Base-by-base conservation (phyloP, 225 moss, liverwort and hornwort species). In the Straminergon stramineum region DNA sequence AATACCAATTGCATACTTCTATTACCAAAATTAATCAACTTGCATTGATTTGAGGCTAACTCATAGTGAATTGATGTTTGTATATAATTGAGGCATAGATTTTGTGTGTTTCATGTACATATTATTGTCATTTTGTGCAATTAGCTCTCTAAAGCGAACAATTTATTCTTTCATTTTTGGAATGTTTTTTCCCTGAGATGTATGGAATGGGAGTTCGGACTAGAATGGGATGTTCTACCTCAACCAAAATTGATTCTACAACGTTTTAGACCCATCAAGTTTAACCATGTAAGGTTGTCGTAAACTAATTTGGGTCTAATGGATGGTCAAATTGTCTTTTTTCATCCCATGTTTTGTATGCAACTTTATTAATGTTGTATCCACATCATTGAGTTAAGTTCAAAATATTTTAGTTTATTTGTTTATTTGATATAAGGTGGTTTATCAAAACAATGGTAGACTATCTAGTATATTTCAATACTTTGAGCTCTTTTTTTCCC, bases 201-300 rank as follows among this genome's bases (percentile, higher is more conserved):
- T 62, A 0, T 27, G 11, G 12, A 62, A 28, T 62, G 62, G 28
- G 7, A 28, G 14, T 27, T 62, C 28, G 62, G 14, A 13, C 0
- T 62, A 2, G 3, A 62, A 27, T 28, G 32, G 35, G 5, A 10
- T 18, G 10, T 19, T 66, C 34, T 66, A 18, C 35, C 18, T 16
- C 17, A 10, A 74, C 45, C 30, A 74, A 27, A 74, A 45, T 3
- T 74, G 6, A 48, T 11, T 10, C 30, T 45, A 30, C 30, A 45
- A 74, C 30, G 10, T 28, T 4, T 43, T 17, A 10, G 6, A 28
- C 13, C 7, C 43, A 74, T 17, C 43, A 45, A 43, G 43, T 1
- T n/a, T 19, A 43, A 27, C 3, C 9, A 0, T 43, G 3, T 41
- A 73, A 73, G 3, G 15, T 27, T 0, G 1, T 0, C 9, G 1